These are phyloP conservation scores for Elaeagnus macrophylla DNA, from an alignment of 306 rosid species.

Conservation along the genomic window DNA sequence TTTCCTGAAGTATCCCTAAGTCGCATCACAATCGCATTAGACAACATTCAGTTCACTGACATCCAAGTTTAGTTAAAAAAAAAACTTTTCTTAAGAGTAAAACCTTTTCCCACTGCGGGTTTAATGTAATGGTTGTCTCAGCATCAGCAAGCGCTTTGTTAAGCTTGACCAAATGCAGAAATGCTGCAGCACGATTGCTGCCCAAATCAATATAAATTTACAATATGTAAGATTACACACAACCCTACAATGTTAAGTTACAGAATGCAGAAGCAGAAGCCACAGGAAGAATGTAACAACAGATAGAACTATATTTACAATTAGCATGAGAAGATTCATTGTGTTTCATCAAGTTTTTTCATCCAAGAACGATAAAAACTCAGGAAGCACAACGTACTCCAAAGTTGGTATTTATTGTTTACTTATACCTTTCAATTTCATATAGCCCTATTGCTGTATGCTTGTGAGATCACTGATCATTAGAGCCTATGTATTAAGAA, in stretches of 20 bases:
- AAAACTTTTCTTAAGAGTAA: constrained; percentile 1
- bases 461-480: no score
- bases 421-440: no score
- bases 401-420: no score
- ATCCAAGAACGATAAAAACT: no score
- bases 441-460: no score
- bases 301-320: no score
- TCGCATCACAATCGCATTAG: constrained; percentile 23
- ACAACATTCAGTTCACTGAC: constrained; percentile 7
- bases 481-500: no score
- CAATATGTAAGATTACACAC: constrained; percentile 19
- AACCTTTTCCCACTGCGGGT: constrained; percentile 98
- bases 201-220: constrained; percentile 12
- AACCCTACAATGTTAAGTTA: neutral
- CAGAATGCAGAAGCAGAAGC: no score
- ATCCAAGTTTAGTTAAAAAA: neutral
- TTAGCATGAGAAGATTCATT: no score
- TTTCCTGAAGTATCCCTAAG: constrained; percentile 94
- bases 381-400: no score
- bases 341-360: no score
- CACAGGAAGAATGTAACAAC: no score
- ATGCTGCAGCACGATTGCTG: constrained; percentile 98
- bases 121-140: constrained; percentile 73
- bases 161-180: constrained; percentile 87
- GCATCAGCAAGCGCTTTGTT: constrained; percentile 94